These are phyloP conservation scores for Metarhizium guizhouense DNA, from an alignment of 2,329 filamentous ascomycete genomes.

Conservation along the genomic window DNA sequence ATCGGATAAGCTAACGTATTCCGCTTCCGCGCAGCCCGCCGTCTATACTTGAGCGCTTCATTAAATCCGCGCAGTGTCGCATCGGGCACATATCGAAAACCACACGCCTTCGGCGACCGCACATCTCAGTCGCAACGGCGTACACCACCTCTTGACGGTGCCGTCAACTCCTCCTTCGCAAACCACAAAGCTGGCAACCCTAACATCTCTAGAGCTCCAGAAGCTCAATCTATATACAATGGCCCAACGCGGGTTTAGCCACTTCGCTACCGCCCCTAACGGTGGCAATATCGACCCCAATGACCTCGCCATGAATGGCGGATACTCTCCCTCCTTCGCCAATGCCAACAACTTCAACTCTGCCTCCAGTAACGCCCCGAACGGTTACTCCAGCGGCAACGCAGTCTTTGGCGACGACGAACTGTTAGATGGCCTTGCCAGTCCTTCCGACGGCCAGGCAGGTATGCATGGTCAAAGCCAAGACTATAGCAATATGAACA, in stretches of 20 bases:
- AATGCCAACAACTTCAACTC: slow-evolving; percentile 45
- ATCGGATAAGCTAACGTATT: not conserved
- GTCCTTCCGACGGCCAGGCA: slow-evolving; percentile 42
- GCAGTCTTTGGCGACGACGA: slow-evolving; percentile 84
- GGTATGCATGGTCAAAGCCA: slow-evolving; percentile 39
- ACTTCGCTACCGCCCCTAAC: slow-evolving; percentile 45
- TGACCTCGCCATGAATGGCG: slow-evolving; percentile 62
- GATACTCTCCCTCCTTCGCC: slow-evolving; percentile 51
- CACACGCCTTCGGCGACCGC: not conserved
- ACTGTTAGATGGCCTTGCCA: slow-evolving; percentile 63
- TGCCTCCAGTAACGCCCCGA: slow-evolving; percentile 49
- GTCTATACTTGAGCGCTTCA: not conserved
- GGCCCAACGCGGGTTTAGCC: slow-evolving; percentile 48
- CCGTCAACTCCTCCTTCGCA: slow-evolving; percentile 4
- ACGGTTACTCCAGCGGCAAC: slow-evolving; percentile 68
- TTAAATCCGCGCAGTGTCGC: not conserved
- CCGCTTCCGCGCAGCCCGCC: not conserved
- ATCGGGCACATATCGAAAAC: not conserved
- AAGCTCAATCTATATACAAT: slow-evolving; percentile 24
- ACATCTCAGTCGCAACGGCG: slow-evolving; percentile 1
- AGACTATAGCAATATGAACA: slow-evolving; percentile 48
- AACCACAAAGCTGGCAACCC: slow-evolving; percentile 7
- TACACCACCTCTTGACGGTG: slow-evolving; percentile 5
- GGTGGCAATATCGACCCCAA: slow-evolving; percentile 70
- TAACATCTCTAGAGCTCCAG: slow-evolving; percentile 7